phyloP scores from a whole-genome alignment of 108 stramenopile species.

The Cyclotella sp. region DNA sequence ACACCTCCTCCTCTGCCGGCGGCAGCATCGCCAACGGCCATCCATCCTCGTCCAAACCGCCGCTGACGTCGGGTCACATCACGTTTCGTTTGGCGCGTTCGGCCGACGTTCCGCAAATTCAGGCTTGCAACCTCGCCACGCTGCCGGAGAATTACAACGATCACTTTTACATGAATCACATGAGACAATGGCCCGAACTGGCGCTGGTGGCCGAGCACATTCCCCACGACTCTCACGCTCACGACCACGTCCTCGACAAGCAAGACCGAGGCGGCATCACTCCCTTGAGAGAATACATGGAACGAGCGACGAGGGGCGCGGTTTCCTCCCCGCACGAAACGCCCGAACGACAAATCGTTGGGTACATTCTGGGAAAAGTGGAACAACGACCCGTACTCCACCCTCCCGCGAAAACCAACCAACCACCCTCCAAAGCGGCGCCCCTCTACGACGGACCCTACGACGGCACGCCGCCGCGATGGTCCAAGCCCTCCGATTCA shows the following conservation, averaged over 20 bases:
- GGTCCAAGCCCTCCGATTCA: not conserved
- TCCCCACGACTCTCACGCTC: slow-evolving; percentile 42
- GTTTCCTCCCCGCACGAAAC: too few species aligned
- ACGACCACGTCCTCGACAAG: too few species aligned
- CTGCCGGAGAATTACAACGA: slow-evolving; percentile 92
- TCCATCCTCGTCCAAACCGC: slow-evolving; percentile 7
- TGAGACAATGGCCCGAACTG: slow-evolving; percentile 86
- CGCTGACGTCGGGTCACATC: slow-evolving; percentile 46
- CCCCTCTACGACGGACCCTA: slow-evolving; percentile 8
- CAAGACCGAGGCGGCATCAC: not conserved
- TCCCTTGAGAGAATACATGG: not conserved
- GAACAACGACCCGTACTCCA: slow-evolving; percentile 56
- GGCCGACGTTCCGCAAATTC: slow-evolving; percentile 77
- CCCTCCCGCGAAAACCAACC: slow-evolving; percentile 24
- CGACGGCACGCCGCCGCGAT: not conserved
- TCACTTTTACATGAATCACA: slow-evolving; percentile 81
- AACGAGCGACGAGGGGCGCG: not conserved
- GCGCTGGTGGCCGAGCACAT: slow-evolving; percentile 82
- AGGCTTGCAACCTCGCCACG: slow-evolving; percentile 84
- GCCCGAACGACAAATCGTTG: slow-evolving; percentile 72
- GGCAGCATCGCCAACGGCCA: not conserved
- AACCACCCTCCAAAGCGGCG: slow-evolving; percentile 27
- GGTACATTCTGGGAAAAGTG: slow-evolving; percentile 89
- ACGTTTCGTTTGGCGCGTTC: slow-evolving; percentile 75
- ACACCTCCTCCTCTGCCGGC: not conserved